Evolutionary conservation across 2,329 filamentous ascomycete genomes (phyloP).

Genomic region (Cordyceps farinosa): DNA sequence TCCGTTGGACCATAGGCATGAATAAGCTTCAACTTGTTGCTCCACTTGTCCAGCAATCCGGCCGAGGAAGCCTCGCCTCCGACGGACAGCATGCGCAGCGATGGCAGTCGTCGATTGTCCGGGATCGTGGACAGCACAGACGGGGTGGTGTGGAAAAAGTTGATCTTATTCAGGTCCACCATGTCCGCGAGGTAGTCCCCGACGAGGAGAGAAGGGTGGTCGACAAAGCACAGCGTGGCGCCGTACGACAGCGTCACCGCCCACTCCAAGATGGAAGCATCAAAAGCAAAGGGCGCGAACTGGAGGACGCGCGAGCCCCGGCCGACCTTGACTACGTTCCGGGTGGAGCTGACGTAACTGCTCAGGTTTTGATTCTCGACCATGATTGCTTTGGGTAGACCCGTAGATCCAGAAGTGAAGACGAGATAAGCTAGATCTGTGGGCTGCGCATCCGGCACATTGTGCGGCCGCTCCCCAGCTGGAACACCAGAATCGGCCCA

Average conservation of each 20-base stretch:
- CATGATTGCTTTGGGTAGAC: constrained; percentile 11
- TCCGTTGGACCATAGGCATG: constrained; percentile 14
- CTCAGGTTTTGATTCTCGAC: constrained; percentile 9
- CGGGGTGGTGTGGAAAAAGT: constrained; percentile 7
- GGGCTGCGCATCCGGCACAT: background rate
- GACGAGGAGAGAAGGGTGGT: constrained; percentile 5
- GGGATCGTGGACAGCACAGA: background rate
- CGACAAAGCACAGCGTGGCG: constrained; percentile 8
- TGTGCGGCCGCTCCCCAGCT: background rate
- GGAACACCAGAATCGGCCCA: background rate
- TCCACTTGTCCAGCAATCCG: constrained; percentile 10
- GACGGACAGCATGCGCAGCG: constrained; percentile 11
- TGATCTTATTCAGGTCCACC: background rate
- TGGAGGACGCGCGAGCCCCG: constrained; percentile 12
- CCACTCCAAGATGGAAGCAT: constrained; percentile 15
- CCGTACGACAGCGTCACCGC: constrained; percentile 9
- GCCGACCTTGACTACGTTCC: background rate
- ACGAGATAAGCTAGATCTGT: constrained; percentile 1
- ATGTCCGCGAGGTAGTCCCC: constrained; percentile 11
- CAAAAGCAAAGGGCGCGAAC: constrained; percentile 12
- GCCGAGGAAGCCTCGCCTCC: constrained; percentile 12
- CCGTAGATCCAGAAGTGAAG: constrained; percentile 14
- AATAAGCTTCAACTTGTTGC: background rate
- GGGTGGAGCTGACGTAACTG: constrained; percentile 10
- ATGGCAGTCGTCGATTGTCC: background rate